Conservation (phyloP, 805 yeast species). For the Sugiyamaella americana region DNA sequence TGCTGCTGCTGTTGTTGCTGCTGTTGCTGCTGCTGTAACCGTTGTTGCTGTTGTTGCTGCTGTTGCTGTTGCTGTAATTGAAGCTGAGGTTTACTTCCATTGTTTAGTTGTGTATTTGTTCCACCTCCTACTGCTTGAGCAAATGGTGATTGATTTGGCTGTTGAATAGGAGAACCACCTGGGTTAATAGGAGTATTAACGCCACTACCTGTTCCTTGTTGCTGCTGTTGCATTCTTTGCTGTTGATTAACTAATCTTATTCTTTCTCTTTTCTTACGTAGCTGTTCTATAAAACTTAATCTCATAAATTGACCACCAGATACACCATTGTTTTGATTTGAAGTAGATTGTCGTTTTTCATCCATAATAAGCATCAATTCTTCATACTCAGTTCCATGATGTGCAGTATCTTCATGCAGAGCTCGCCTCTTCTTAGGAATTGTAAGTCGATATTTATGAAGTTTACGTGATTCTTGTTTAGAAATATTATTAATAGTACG, state of each 20-base stretch:
- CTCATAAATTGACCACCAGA: slow-evolving; percentile 69
- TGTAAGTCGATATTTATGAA: slow-evolving; percentile 26
- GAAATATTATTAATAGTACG: slow-evolving; percentile 4
- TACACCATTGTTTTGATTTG: slow-evolving; percentile 35
- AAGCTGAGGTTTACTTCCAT: background rate
- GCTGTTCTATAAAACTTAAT: slow-evolving; percentile 80
- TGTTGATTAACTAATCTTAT: slow-evolving; percentile 34
- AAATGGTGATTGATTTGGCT: slow-evolving; percentile 17
- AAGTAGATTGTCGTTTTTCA: slow-evolving; percentile 34
- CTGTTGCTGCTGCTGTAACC: slow-evolving; percentile 27
- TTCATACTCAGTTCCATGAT: slow-evolving; percentile 74
- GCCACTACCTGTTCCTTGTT: slow-evolving; percentile 21
- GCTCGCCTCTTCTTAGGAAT: slow-evolving; percentile 38
- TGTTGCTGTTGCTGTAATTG: slow-evolving; percentile 20
- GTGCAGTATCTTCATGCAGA: slow-evolving; percentile 64
- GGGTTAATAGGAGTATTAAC: background rate
- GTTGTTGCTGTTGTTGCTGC: slow-evolving; percentile 28
- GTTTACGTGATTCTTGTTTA: slow-evolving; percentile 7
- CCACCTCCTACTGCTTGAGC: slow-evolving; percentile 15
- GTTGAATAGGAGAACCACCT: slow-evolving; percentile 21
- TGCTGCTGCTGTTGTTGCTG: slow-evolving; percentile 28
- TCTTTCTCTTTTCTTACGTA: slow-evolving; percentile 61
- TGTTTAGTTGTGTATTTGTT: background rate
- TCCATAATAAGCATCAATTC: slow-evolving; percentile 74
- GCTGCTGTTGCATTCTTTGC: slow-evolving; percentile 21